phyloP scores from a whole-genome alignment of 352 stramenopile species.

The Globisporangium cystogenes region DNA sequence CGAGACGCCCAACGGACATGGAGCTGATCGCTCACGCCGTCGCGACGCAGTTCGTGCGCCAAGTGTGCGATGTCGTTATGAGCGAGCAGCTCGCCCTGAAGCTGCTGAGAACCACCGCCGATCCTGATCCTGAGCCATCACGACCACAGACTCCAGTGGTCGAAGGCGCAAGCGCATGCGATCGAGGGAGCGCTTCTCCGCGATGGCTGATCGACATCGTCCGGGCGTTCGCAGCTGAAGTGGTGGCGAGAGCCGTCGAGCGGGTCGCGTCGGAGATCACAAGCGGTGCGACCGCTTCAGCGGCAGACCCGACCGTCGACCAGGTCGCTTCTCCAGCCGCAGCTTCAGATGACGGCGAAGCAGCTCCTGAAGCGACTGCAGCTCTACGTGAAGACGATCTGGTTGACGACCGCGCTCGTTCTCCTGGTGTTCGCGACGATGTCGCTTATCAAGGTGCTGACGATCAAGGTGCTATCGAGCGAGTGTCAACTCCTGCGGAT shows the following conservation, averaged over 20 bases:
- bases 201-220: not conserved
- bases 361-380: too few species aligned
- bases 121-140: not conserved
- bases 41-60: slow-evolving; percentile 3
- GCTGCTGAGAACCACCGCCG: not conserved
- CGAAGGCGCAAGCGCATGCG: not conserved
- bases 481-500: not conserved
- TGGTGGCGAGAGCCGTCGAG: not conserved
- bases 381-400: too few species aligned
- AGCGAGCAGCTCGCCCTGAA: not conserved
- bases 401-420: not conserved
- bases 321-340: too few species aligned
- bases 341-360: not conserved
- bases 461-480: too few species aligned
- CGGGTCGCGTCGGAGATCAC: not conserved
- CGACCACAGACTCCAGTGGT: not conserved
- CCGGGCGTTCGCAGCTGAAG: not conserved
- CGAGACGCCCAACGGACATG: not conserved
- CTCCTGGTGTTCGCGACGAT: not conserved
- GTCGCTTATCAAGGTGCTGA: not conserved
- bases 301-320: not conserved
- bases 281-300: too few species aligned
- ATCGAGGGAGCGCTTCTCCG: too few species aligned
- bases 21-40: not conserved
- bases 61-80: not conserved